phyloP scores from a whole-genome alignment of 2,329 filamentous ascomycete genomes.

The Phyllosticta citribraziliensis region DNA sequence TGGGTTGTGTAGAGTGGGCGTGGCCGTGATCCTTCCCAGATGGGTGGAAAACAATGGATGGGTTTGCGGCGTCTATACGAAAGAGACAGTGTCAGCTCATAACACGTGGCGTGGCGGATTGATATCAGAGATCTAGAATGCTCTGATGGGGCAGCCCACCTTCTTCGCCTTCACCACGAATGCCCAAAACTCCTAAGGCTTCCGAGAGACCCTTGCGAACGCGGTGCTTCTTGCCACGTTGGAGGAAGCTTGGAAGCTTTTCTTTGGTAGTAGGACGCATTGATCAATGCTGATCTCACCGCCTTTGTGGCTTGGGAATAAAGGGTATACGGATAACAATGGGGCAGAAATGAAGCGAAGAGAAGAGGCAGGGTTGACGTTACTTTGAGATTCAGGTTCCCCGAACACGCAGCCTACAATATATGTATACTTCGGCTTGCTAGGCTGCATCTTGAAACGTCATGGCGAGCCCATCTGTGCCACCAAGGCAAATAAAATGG shows the following conservation, averaged over 20 bases:
- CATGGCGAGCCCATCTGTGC: conserved; percentile 5
- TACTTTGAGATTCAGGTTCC: neutral
- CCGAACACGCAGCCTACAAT: neutral
- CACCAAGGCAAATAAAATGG: conserved; percentile 10
- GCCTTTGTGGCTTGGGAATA: conserved; percentile 7
- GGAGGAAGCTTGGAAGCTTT: neutral
- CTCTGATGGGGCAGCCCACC: conserved; percentile 3
- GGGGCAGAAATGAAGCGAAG: conserved; percentile 3
- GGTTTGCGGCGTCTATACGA: neutral
- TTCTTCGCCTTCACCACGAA: conserved; percentile 9
- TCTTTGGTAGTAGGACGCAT: conserved; percentile 11
- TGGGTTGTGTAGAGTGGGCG: conserved; percentile 3
- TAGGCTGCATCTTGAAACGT: conserved; percentile 4
- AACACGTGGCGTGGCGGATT: conserved; percentile 5
- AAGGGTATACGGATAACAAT: conserved; percentile 5
- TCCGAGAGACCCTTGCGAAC: conserved; percentile 10
- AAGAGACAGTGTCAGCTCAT: conserved; percentile 1
- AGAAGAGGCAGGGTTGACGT: conserved; percentile 6
- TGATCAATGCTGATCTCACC: conserved; percentile 11
- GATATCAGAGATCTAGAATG: conserved; percentile 10
- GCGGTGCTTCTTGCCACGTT: conserved; percentile 10
- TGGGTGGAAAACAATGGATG: conserved; percentile 6
- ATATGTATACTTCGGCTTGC: conserved; percentile 2
- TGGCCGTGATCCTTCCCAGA: neutral
- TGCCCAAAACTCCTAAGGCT: conserved; percentile 8